Conservation (phyloP, 495 filamentous ascomycete genomes). For the Astrothelium subdiscretum region DNA sequence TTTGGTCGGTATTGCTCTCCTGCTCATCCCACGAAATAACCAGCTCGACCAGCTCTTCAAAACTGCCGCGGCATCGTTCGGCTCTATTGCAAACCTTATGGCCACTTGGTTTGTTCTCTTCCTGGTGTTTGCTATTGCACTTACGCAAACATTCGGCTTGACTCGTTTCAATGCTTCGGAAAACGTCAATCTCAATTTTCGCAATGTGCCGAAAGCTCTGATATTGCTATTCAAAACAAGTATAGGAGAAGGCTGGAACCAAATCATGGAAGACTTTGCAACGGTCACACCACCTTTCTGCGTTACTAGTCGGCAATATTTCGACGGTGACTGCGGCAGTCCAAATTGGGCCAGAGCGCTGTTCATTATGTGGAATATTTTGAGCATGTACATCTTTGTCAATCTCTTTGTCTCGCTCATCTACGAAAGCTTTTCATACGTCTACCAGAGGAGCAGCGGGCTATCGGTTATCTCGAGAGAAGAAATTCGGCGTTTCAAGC, state of each 20-base stretch:
- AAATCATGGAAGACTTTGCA: constrained; percentile 93
- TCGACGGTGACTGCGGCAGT: constrained; percentile 88
- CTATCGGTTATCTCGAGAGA: constrained; percentile 76
- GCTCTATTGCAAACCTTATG: constrained; percentile 80
- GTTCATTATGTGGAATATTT: constrained; percentile 95
- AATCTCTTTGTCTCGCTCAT: constrained; percentile 97
- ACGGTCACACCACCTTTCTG: constrained; percentile 65
- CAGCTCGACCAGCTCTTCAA: constrained; percentile 98
- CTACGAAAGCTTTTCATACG: constrained; percentile 98
- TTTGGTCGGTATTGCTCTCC: constrained; percentile 75
- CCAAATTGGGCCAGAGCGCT: constrained; percentile 71
- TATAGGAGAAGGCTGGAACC: constrained; percentile 91
- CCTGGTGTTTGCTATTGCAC: constrained; percentile 87
- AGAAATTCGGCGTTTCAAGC: constrained; percentile 92
- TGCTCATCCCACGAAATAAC: constrained; percentile 94
- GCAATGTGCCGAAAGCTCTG: constrained; percentile 82
- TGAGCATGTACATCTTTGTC: constrained; percentile 99
- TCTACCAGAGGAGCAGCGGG: constrained; percentile 88
- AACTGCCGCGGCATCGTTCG: constrained; percentile 90
- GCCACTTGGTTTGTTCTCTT: constrained; percentile 97
- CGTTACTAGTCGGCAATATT: constrained; percentile 52
- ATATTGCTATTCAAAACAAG: constrained; percentile 89
- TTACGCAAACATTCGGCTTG: constrained; percentile 93
- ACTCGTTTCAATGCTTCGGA: constrained; percentile 71
- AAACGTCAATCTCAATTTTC: constrained; percentile 78